Percentiles rank a stretch among this genome's conserved stretches.
phyloP scores from a whole-genome alignment of 176 grass and related monocot species.

The Aechmea fasciata region DNA sequence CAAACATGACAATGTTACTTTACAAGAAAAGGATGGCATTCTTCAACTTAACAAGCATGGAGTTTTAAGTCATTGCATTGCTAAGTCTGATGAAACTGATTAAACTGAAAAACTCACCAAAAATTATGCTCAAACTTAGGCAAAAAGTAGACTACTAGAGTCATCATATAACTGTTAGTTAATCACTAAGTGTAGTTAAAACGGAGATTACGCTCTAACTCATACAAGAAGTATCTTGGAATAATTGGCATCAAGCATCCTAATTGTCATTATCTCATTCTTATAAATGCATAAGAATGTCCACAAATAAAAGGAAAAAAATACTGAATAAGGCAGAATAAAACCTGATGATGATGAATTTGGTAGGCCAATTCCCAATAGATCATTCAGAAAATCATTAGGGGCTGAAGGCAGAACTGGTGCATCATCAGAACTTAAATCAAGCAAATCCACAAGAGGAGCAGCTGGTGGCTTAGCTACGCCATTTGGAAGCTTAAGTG shows the following conservation, averaged over 20 bases:
- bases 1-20: neutral
- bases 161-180: neutral
- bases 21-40: neutral
- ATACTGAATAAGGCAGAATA: constrained; percentile 13
- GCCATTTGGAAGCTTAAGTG: constrained; percentile 79
- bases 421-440: constrained; percentile 73
- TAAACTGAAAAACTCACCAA: neutral
- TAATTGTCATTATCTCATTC: neutral
- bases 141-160: neutral
- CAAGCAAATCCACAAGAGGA: constrained; percentile 76
- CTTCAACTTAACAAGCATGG: constrained; percentile 1
- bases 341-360: constrained; percentile 63
- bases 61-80: neutral
- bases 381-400: constrained; percentile 73
- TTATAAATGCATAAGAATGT: constrained; percentile 8
- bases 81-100: neutral
- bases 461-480: constrained; percentile 61
- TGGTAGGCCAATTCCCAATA: constrained; percentile 65
- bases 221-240: neutral
- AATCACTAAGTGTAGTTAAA: neutral
- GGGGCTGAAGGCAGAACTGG: constrained; percentile 37
- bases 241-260: neutral
- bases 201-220: neutral
- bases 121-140: neutral
- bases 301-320: constrained; percentile 14